Evolutionary conservation across 768 basidiomycete genomes (phyloP).

Genomic region (Tulasnella sp.): DNA sequence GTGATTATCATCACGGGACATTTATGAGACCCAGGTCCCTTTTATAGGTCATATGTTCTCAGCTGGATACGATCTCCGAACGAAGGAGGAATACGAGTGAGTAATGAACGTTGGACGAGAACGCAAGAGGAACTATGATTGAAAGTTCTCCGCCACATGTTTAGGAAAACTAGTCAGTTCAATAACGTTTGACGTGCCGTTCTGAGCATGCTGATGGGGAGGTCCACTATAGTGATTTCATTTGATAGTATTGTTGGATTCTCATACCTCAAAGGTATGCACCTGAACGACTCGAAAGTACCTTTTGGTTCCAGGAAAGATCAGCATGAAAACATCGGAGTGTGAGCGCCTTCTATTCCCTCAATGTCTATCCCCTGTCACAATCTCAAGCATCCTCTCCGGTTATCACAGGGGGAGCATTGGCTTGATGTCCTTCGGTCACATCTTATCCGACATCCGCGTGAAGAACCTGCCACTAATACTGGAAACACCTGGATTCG

Average conservation of each 20-base stretch:
- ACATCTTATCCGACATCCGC: conserved; percentile 57
- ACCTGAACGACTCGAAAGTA: conserved; percentile 75
- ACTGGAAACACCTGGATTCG: conserved; percentile 69
- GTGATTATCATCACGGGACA: neutral
- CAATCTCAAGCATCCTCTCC: neutral
- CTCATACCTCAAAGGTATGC: conserved; percentile 67
- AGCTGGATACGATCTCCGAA: conserved; percentile 74
- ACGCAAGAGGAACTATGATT: too few relatives aligned
- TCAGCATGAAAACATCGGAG: conserved; percentile 73
- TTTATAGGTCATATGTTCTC: conserved; percentile 61
- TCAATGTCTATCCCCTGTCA: neutral
- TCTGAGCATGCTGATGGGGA: too few relatives aligned
- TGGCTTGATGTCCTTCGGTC: conserved; percentile 48
- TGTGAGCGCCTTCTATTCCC: conserved; percentile 36
- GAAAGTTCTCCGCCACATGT: too few relatives aligned
- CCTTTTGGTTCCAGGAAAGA: conserved; percentile 55
- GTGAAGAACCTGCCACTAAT: conserved; percentile 63
- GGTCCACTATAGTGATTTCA: conserved; percentile 36
- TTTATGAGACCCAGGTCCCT: neutral
- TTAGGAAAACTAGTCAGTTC: neutral
- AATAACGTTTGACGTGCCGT: too few relatives aligned
- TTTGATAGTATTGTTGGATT: conserved; percentile 64
- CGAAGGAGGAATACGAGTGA: conserved; percentile 59
- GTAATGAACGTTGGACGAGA: too few relatives aligned
- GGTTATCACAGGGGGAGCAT: conserved; percentile 46